Evolutionary conservation across 371 early-diverging fungal species (phyloP), one percentile per base, ranked within the genome.

Genomic region (Nematocida sp.): DNA sequence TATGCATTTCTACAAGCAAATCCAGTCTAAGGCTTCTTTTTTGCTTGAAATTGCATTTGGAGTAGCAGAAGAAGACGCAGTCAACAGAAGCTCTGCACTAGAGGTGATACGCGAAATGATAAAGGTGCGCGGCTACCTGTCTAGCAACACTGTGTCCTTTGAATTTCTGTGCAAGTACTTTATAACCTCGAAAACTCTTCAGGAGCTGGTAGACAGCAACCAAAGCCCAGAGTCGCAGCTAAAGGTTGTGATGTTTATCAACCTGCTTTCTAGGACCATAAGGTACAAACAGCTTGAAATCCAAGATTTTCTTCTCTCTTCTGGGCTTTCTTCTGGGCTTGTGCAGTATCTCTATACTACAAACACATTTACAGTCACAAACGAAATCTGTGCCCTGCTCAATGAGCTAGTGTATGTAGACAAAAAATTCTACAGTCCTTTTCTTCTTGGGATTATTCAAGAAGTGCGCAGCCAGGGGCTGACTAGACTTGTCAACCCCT

Each of bases 81-180:
- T 70, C 0, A 70, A 70, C 43, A 48, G 74, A 23, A 11, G 49
- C n/a, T 17, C 74, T 41, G 76, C 67, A 2, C 53, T 70, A 17
- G 74, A 70, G 32, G 62, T 60, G 2, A 5, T 70, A 1, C 8
- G 48, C 7, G 74, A 70, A 58, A 57, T 70, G 51, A 70, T 70
- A 17, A 76, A 41, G 29, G 31, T 32, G 11, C 27, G 31, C n/a
- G 56, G 46, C 21, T 70, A 31, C 37, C 8, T 70, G 2, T 50
- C 74, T 2, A 13, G 8, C 7, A 37, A 51, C 25, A 48, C 15
- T 7, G n/a, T 7, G 11, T 8, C 34, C 11, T 46, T 70, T 29
- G 23, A 29, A 2, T 51, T 37, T 7, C 58, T 70, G 11, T 40
- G 27, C 31, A 38, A n/a, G 15, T 58, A 58, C 41, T 29, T 70